A percentile compares a stretch with the other conserved stretches of the same genome.
Conservation (phyloP, 225 moss, liverwort and hornwort species). For the Polytrichum formosum region DNA sequence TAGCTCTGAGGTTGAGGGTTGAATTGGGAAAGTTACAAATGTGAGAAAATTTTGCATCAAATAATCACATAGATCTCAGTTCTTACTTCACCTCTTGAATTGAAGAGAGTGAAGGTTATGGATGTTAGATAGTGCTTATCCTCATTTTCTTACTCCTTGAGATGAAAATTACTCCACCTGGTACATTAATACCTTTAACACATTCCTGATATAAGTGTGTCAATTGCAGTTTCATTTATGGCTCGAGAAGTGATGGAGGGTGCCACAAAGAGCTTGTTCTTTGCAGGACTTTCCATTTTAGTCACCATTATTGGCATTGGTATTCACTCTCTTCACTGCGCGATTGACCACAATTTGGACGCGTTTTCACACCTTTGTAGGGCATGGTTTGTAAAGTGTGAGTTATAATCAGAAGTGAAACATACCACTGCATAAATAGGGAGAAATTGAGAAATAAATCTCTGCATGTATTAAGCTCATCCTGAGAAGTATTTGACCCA, state of each 20-base stretch:
- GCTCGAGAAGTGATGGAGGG: conserved; percentile 39
- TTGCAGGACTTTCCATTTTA: conserved; percentile 32
- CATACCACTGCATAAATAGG: neutral
- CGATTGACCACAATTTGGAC: neutral
- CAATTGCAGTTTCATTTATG: conserved; percentile 44
- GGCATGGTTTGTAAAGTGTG: neutral
- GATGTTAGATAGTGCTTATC: too few relatives aligned
- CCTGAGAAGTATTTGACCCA: too few relatives aligned
- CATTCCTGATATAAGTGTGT: too few relatives aligned
- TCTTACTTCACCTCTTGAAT: too few relatives aligned
- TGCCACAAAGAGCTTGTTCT: conserved; percentile 24
- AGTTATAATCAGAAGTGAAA: neutral
- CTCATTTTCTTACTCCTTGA: too few relatives aligned
- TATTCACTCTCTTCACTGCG: neutral
- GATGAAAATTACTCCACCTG: too few relatives aligned
- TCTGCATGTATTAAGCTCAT: neutral
- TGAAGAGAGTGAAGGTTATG: too few relatives aligned
- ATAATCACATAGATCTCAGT: too few relatives aligned
- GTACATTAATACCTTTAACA: too few relatives aligned
- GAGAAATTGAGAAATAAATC: neutral
- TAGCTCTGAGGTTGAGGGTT: too few relatives aligned
- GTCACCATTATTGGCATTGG: conserved; percentile 33
- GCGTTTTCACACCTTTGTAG: neutral
- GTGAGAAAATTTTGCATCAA: too few relatives aligned
- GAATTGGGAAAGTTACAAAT: too few relatives aligned